Evolutionary conservation across 1,139 yeast species (phyloP).

Genomic region (Magnusiomyces fungicola): DNA sequence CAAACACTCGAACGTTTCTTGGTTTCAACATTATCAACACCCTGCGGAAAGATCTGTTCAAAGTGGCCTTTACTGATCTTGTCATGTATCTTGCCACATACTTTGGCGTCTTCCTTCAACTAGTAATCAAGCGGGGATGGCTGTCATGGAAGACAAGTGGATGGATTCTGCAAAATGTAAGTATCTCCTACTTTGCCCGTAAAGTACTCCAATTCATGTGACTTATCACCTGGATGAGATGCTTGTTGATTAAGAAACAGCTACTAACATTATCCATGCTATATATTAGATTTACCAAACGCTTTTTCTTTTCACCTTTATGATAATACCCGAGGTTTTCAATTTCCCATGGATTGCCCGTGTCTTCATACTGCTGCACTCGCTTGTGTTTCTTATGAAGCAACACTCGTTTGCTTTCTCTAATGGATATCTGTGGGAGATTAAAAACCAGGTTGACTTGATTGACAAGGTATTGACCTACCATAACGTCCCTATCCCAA

Average conservation of each 20-base stretch:
- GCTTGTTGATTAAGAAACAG: too few species aligned
- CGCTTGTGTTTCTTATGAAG: constrained; percentile 84
- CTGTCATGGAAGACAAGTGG: constrained; percentile 58
- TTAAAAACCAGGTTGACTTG: not conserved
- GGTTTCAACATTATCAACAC: constrained; percentile 46
- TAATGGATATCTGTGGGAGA: constrained; percentile 76
- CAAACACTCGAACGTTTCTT: constrained; percentile 28
- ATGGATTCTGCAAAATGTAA: constrained; percentile 45
- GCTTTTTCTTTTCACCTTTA: constrained; percentile 39
- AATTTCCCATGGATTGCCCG: constrained; percentile 81
- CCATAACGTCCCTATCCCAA: not conserved
- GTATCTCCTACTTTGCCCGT: too few species aligned
- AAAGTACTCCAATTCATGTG: too few species aligned
- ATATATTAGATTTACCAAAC: constrained; percentile 42
- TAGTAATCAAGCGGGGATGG: constrained; percentile 36
- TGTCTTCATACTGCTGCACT: constrained; percentile 72
- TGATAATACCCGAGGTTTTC: constrained; percentile 45
- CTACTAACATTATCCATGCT: not conserved
- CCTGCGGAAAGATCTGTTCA: constrained; percentile 48
- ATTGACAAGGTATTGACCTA: not conserved
- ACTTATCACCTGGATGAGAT: too few species aligned
- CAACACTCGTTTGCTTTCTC: constrained; percentile 86
- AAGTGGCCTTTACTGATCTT: constrained; percentile 62
- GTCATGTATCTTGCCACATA: constrained; percentile 61
- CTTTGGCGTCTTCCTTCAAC: constrained; percentile 50